A percentile compares a stretch with the other conserved stretches of the same genome.
Conservation (phyloP, 441 rosid genomes). For the Aquilaria agallochum region DNA sequence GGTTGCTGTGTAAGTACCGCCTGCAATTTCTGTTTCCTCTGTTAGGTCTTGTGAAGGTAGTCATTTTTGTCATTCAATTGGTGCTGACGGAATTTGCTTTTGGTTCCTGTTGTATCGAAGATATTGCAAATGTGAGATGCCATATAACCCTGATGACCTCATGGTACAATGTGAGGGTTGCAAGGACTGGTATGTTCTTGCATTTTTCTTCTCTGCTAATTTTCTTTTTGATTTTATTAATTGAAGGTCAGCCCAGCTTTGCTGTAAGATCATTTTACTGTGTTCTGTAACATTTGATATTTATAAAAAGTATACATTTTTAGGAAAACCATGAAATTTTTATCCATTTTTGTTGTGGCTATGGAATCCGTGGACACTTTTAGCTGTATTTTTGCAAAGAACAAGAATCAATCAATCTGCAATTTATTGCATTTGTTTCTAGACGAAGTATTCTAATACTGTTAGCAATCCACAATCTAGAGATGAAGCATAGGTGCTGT, state of each 20-base stretch:
- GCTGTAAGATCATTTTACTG: neutral
- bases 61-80: constrained; percentile 7
- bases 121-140: constrained; percentile 68
- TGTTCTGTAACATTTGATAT: neutral
- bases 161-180: constrained; percentile 73
- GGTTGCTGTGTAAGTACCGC: constrained; percentile 52
- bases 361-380: no score
- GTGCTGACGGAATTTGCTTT: constrained; percentile 9
- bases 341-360: no score
- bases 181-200: constrained; percentile 50
- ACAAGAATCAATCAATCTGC: no score
- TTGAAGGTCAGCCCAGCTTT: neutral
- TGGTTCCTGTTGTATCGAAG: constrained; percentile 24
- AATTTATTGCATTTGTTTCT: no score
- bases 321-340: no score
- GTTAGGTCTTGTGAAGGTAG: constrained; percentile 8
- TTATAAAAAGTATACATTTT: no score
- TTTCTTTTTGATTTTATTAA: neutral
- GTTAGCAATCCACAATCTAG: no score
- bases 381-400: no score
- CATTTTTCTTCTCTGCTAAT: constrained; percentile 1
- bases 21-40: neutral
- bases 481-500: neutral
- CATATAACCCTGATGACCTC: constrained; percentile 58
- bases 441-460: no score